phyloP scores from a whole-genome alignment of 2,329 filamentous ascomycete genomes.

The Ophiocordyceps unilateralis region DNA sequence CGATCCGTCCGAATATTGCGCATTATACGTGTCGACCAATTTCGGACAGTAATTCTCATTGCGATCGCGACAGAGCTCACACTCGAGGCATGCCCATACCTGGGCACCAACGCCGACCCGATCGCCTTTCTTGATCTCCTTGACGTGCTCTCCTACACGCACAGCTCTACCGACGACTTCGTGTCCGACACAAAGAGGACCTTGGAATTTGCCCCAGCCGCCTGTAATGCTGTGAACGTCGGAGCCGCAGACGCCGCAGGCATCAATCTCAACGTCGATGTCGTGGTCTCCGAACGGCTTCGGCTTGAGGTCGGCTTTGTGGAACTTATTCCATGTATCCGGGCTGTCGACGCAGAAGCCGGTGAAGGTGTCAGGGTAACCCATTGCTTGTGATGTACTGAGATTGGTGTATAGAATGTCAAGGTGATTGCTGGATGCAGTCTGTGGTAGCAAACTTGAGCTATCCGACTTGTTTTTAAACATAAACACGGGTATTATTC shows the following conservation, averaged over 20 bases:
- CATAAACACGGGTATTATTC: too few relatives aligned
- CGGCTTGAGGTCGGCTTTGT: slow-evolving; percentile 18
- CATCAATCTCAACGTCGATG: slow-evolving; percentile 55
- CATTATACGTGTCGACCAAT: slow-evolving; percentile 38
- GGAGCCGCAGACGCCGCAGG: slow-evolving; percentile 46
- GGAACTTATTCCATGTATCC: slow-evolving; percentile 23
- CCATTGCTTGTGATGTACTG: too few relatives aligned
- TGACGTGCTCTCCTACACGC: slow-evolving; percentile 26
- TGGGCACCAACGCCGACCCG: slow-evolving; percentile 48
- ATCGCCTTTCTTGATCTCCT: slow-evolving; percentile 40
- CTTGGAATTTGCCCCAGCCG: slow-evolving; percentile 32
- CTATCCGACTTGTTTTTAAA: too few relatives aligned
- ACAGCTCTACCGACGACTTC: slow-evolving; percentile 41
- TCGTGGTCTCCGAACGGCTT: slow-evolving; percentile 18
- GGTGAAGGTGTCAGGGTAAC: slow-evolving; percentile 26
- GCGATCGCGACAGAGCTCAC: slow-evolving; percentile 24
- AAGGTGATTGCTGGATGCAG: too few relatives aligned
- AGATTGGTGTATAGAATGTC: too few relatives aligned
- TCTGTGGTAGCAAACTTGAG: too few relatives aligned
- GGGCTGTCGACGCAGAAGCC: slow-evolving; percentile 25
- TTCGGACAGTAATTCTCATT: slow-evolving; percentile 34
- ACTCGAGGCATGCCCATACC: slow-evolving; percentile 36
- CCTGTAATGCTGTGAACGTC: slow-evolving; percentile 42
- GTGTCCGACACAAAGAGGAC: slow-evolving; percentile 35
- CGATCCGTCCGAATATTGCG: slow-evolving; percentile 37